Conservation (phyloP, 176 grass and related monocot species). For the barley (Hordeum vulgare) region DNA sequence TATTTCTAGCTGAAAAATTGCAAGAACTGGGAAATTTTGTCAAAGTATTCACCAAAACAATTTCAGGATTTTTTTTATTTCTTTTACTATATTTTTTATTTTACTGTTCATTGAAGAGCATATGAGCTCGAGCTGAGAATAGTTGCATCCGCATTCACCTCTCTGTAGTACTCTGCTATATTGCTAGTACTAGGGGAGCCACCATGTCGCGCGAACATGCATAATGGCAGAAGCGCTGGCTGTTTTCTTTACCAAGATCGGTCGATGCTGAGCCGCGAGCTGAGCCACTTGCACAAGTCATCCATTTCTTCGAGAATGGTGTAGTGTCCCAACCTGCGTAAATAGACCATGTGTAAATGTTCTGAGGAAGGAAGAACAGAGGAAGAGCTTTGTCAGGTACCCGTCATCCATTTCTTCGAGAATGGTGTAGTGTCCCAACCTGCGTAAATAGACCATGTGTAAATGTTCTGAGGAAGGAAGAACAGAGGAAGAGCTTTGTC, state of each 20-base stretch:
- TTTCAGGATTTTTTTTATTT: too few relatives aligned
- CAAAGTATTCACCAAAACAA: too few relatives aligned
- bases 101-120: too few relatives aligned
- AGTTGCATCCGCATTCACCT: neutral
- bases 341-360: neutral
- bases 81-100: too few relatives aligned
- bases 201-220: neutral
- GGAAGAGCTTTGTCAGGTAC: too few relatives aligned
- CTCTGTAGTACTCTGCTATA: neutral
- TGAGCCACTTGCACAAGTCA: conserved; percentile 70
- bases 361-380: too few relatives aligned
- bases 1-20: too few relatives aligned
- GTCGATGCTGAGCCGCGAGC: conserved; percentile 42
- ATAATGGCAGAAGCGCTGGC: neutral
- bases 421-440: too few relatives aligned
- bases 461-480: neutral
- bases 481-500: neutral
- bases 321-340: conserved; percentile 67
- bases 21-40: too few relatives aligned
- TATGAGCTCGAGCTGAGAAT: too few relatives aligned
- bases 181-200: neutral
- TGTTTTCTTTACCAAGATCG: conserved; percentile 41
- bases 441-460: too few relatives aligned
- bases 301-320: conserved; percentile 98
- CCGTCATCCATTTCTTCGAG: too few relatives aligned